Conservation (phyloP, 2,329 filamentous ascomycete species). For the Xylaria sp. region DNA sequence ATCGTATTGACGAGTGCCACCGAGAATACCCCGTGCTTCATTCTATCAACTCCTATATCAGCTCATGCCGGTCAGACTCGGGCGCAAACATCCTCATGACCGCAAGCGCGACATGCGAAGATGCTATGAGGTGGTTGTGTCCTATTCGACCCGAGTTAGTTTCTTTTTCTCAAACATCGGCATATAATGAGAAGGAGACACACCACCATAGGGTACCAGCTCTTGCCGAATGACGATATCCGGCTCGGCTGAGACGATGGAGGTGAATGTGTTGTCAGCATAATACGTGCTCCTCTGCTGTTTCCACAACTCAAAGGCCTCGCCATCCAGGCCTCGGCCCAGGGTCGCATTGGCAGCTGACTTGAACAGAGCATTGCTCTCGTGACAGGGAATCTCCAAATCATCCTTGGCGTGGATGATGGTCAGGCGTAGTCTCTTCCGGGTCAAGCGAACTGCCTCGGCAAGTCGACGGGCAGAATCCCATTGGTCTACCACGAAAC, state of each 20-base stretch:
- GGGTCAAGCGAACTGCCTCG: conserved; percentile 49
- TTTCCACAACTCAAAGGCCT: conserved; percentile 41
- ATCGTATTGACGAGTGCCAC: too few species aligned
- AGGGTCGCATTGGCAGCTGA: conserved; percentile 51
- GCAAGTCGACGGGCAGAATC: conserved; percentile 61
- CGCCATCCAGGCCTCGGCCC: conserved; percentile 33
- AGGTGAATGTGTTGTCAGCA: conserved; percentile 45
- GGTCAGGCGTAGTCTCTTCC: conserved; percentile 55
- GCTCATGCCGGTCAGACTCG: conserved; percentile 9
- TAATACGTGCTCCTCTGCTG: conserved; percentile 39
- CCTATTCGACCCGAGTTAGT: conserved; percentile 38
- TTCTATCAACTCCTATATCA: neutral
- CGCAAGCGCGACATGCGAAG: conserved; percentile 57
- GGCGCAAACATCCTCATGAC: conserved; percentile 59
- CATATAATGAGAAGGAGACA: conserved; percentile 23
- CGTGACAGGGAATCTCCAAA: conserved; percentile 70
- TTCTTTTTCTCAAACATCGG: neutral
- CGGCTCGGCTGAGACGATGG: conserved; percentile 40
- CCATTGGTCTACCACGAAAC: conserved; percentile 75
- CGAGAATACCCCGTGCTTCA: neutral
- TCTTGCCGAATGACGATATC: conserved; percentile 50
- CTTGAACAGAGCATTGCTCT: conserved; percentile 60
- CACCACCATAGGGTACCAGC: conserved; percentile 50
- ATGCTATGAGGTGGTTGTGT: conserved; percentile 65
- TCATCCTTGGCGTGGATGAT: conserved; percentile 80